Base-by-base conservation (phyloP, 768 basidiomycete species). In the Cyathus striatus region DNA sequence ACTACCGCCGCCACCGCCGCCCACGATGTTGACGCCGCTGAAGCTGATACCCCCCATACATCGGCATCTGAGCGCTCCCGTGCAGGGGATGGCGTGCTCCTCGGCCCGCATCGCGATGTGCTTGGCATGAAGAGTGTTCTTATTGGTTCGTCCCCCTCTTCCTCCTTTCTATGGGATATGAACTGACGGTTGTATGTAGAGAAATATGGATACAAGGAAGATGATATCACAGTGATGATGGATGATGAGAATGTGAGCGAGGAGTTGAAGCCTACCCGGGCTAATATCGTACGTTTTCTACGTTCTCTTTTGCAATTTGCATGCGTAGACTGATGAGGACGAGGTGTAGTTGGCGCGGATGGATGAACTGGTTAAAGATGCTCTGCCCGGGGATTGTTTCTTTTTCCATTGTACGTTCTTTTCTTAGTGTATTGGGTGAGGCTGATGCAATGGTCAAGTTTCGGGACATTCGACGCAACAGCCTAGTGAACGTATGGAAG, bases 401-500 rank as follows among this genome's bases (percentile, higher is more conserved):
- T 66, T 71, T 39, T 67, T 71, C 35, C 66, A 65, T 30, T 72
- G 41, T 49, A 17, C 13, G 25, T 30, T 16, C 13, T 14, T n/a
- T n/a, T 14, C n/a, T n/a, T n/a, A n/a, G n/a, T n/a, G n/a, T n/a
- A n/a, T n/a, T n/a, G n/a, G n/a, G n/a, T n/a, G n/a, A n/a, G n/a
- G n/a, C n/a, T n/a, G n/a, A n/a, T n/a, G n/a, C n/a, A n/a, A n/a
- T n/a, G n/a, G n/a, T n/a, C n/a, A n/a, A 71, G 69, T 74, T 49
- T 70, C 77, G 0, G 79, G 79, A 0, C 78, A 81, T 49, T 70
- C 69, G 0, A 49, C 51, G 10, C 79, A 81, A 47, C 57, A 69
- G 5, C 47, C 63, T 2, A 74, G 70, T 20, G 44, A 56, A 14
- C 61, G 76, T 45, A 58, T 62, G 6, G 69, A 59, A 1, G 78